These are phyloP conservation scores for Gracilaria caudata DNA, from an alignment of 23 red algal species.

Conservation along the genomic window DNA sequence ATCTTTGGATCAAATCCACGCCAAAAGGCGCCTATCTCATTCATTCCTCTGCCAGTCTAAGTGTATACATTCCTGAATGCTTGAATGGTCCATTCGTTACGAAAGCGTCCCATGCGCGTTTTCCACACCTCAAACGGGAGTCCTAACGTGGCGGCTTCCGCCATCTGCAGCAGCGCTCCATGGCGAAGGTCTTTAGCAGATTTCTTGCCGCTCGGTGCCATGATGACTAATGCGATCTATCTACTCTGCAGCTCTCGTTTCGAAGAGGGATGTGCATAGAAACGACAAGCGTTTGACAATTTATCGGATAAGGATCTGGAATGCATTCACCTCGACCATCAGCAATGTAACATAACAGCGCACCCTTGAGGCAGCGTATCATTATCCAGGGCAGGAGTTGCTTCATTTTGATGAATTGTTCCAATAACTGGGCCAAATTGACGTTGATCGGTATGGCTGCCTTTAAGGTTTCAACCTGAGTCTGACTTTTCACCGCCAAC, in stretches of 20 bases:
- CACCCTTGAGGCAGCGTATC: neutral
- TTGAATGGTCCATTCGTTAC: conserved; percentile 72
- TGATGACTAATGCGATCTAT: neutral
- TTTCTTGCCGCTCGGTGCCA: conserved; percentile 47
- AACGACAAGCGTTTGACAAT: neutral
- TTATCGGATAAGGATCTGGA: neutral
- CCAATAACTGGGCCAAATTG: neutral
- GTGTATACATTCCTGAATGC: conserved; percentile 87
- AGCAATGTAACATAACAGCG: too few relatives aligned
- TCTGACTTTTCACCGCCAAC: neutral
- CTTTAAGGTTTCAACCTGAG: too few relatives aligned
- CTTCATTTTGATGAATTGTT: too few relatives aligned
- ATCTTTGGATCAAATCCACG: conserved; percentile 86
- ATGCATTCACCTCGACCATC: too few relatives aligned
- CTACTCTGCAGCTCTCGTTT: neutral
- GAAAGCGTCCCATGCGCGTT: conserved; percentile 90
- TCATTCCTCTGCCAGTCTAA: conserved; percentile 44
- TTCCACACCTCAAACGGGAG: conserved; percentile 99
- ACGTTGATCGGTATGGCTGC: too few relatives aligned
- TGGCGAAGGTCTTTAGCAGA: conserved; percentile 76
- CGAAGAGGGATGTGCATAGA: neutral
- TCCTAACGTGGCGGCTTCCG: conserved; percentile 94
- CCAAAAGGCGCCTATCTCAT: conserved; percentile 86
- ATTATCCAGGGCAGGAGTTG: neutral
- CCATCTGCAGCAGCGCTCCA: conserved; percentile 93